Conservation (phyloP, 2,329 filamentous ascomycete genomes). For the Aspergillus udagawae region DNA sequence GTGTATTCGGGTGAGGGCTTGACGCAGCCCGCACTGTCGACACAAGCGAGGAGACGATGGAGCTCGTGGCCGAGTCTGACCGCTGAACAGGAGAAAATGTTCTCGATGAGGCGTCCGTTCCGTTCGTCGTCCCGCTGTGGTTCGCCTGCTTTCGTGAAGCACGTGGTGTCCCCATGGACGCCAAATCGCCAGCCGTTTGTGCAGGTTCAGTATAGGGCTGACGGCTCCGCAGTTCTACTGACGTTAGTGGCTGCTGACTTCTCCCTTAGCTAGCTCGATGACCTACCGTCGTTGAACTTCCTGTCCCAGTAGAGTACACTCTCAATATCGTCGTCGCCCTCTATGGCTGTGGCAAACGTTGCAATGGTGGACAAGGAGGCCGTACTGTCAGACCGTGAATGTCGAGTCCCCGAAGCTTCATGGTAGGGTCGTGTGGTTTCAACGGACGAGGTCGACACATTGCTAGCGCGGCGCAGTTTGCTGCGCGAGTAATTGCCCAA, state of each 20-base stretch:
- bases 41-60: constrained; percentile 33
- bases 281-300: constrained; percentile 33
- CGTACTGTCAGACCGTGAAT: constrained; percentile 53
- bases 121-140: background rate
- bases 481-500: constrained; percentile 60
- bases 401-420: constrained; percentile 17
- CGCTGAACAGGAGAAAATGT: constrained; percentile 26
- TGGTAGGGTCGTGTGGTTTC: constrained; percentile 46
- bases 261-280: background rate
- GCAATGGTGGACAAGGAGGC: constrained; percentile 59
- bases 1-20: constrained; percentile 21
- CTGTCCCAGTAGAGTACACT: constrained; percentile 38
- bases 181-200: background rate
- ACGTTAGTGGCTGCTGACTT: background rate
- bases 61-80: constrained; percentile 25
- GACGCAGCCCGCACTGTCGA: constrained; percentile 36
- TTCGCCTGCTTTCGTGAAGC: constrained; percentile 13
- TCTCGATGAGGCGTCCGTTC: background rate
- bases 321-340: constrained; percentile 46
- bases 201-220: constrained; percentile 13
- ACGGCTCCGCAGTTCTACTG: constrained; percentile 24
- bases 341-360: constrained; percentile 61
- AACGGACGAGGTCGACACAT: constrained; percentile 45
- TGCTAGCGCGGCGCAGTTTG: constrained; percentile 29
- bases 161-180: constrained; percentile 21